A percentile compares a stretch with the other conserved stretches of the same genome.
phyloP scores from a whole-genome alignment of 2,329 filamentous ascomycete species.

The Byssothecium circinans region DNA sequence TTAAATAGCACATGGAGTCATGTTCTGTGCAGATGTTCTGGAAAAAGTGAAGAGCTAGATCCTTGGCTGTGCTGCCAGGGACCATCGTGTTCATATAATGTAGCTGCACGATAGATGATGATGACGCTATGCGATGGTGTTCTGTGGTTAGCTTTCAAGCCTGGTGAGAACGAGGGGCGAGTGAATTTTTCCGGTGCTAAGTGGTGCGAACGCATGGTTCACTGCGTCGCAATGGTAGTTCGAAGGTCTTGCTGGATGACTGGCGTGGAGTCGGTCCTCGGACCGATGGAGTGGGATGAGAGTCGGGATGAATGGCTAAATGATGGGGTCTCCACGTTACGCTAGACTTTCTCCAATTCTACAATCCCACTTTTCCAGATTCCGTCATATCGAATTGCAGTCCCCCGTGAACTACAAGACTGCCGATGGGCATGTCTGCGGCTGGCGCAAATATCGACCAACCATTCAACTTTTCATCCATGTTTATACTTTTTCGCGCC shows the following conservation, averaged over 20 bases:
- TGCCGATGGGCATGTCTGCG: too few species aligned
- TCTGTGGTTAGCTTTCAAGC: background rate
- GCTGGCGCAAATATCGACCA: too few species aligned
- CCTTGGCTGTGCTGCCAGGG: slow-evolving; percentile 13
- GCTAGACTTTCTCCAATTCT: slow-evolving; percentile 11
- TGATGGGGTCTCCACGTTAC: slow-evolving; percentile 21
- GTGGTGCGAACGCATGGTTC: background rate
- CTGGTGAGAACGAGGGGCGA: slow-evolving; percentile 1
- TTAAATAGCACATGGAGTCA: slow-evolving; percentile 23
- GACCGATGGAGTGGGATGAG: slow-evolving; percentile 23
- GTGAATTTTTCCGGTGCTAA: slow-evolving; percentile 30
- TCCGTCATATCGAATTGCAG: background rate
- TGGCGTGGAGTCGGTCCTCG: slow-evolving; percentile 23
- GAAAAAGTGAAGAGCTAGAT: slow-evolving; percentile 12
- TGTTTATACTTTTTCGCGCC: too few species aligned
- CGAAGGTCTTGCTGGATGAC: background rate
- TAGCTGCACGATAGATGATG: slow-evolving; percentile 9
- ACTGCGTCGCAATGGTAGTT: background rate
- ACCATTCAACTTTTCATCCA: too few species aligned
- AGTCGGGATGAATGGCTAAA: slow-evolving; percentile 32
- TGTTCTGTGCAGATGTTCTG: slow-evolving; percentile 13
- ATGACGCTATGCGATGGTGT: slow-evolving; percentile 1
- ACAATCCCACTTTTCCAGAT: too few species aligned
- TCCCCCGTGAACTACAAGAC: too few species aligned
- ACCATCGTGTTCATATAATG: slow-evolving; percentile 2